Base-by-base conservation (phyloP, 805 yeast genomes). In the Metschnikowia chrysomelidarum region DNA sequence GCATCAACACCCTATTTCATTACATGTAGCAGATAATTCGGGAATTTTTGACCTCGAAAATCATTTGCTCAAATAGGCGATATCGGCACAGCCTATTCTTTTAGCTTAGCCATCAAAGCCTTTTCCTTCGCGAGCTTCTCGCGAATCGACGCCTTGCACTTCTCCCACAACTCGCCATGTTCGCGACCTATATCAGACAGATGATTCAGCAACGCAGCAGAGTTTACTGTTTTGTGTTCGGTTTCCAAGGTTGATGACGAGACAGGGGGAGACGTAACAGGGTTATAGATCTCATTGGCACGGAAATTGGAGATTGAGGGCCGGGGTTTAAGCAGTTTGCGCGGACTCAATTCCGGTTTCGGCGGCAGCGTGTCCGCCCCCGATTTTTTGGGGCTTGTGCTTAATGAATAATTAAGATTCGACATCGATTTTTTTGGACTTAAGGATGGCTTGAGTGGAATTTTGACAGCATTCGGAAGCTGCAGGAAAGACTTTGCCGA, bases 61-160 rank as follows among this genome's bases (percentile, higher is more conserved):
- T n/a, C n/a, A n/a, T n/a, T n/a, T n/a, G n/a, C n/a, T n/a, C n/a
- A 13, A 23, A 23, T 7, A 3, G 17, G n/a, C 3, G 10, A 7
- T 3, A 25, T 2, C 5, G 3, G 6, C 19, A 6, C 16, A 25
- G 7, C 7, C 19, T 15, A 18, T 4, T 13, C 24, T 4, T 22
- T 15, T 15, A 24, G 27, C 24, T 23, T 34, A 15, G 28, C 30
- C 21, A 38, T 30, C 5, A 26, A 16, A 25, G 36, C 36, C 35
- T 35, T 41, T 39, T 54, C 64, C 20, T 32, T 27, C 19, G 39
- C 40, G 11, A 61, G 38, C 38, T 53, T 52, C 12, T 53, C 57
- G 16, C 39, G 28, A 4, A 61, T 53, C 2, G 63, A 62, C 3
- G 11, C n/a, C 35, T 47, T 48, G 41, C 65, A 61, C 41, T 59